Evolutionary conservation across 2,329 filamentous ascomycete genomes (phyloP).

Genomic region (Epichloe glyceriae): DNA sequence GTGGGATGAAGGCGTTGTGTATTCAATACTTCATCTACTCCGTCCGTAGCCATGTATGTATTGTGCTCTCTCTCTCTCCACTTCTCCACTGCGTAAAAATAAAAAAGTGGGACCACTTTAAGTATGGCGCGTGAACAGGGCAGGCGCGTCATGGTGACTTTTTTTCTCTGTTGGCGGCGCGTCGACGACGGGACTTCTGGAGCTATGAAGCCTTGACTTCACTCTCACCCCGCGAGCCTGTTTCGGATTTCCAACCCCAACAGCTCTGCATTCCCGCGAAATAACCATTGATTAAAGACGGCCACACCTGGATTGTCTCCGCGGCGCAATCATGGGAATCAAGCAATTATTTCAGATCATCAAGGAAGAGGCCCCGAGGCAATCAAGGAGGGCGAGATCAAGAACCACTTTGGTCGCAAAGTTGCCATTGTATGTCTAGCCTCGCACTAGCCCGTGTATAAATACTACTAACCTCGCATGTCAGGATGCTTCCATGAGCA

Average conservation of each 20-base stretch:
- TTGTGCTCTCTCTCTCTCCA: too few relatives aligned
- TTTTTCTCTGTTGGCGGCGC: neutral
- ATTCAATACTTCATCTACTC: too few relatives aligned
- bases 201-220: neutral
- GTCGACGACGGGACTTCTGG: neutral
- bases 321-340: constrained; percentile 40
- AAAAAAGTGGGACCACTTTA: constrained; percentile 9
- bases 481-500: constrained; percentile 69
- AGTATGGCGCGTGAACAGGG: constrained; percentile 1
- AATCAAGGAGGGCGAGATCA: constrained; percentile 94
- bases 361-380: constrained; percentile 86
- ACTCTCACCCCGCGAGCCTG: neutral
- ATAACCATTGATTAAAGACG: neutral
- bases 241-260: neutral
- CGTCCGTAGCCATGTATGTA: too few relatives aligned
- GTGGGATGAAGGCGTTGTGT: too few relatives aligned
- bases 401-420: constrained; percentile 96
- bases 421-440: constrained; percentile 72
- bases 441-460: neutral
- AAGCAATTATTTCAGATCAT: constrained; percentile 70
- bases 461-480: neutral
- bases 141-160: constrained; percentile 3
- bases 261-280: neutral
- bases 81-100: neutral
- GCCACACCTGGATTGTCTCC: neutral